Conservation (phyloP, 768 basidiomycete species). For the Naganishia antarctica region DNA sequence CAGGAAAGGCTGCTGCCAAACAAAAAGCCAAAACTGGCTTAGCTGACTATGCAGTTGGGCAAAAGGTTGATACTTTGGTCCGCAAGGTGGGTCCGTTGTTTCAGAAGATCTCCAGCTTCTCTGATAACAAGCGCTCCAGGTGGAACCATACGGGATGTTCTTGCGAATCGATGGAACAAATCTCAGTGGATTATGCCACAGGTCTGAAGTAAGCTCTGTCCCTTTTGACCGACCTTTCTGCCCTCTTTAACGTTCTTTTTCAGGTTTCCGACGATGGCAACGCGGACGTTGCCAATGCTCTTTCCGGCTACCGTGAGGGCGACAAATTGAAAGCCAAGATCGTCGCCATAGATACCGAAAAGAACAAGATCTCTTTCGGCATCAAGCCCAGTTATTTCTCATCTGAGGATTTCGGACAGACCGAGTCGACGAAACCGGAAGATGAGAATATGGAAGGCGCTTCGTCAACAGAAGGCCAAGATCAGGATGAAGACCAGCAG, state of each 20-base stretch:
- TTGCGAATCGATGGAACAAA: slow-evolving; percentile 79
- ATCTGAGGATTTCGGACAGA: slow-evolving; percentile 57
- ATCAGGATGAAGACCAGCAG: slow-evolving; percentile 30
- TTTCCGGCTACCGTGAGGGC: slow-evolving; percentile 77
- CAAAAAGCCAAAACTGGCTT: slow-evolving; percentile 42
- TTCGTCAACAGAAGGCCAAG: slow-evolving; percentile 31
- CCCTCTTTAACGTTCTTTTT: background rate
- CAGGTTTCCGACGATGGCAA: slow-evolving; percentile 74
- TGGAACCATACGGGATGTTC: slow-evolving; percentile 89
- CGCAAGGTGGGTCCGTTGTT: slow-evolving; percentile 53
- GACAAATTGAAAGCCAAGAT: slow-evolving; percentile 79
- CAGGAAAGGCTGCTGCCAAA: slow-evolving; percentile 32
- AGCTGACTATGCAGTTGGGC: slow-evolving; percentile 65
- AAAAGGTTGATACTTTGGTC: slow-evolving; percentile 72
- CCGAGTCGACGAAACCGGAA: slow-evolving; percentile 36
- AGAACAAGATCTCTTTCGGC: slow-evolving; percentile 71
- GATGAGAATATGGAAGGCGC: slow-evolving; percentile 46
- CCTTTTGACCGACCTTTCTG: background rate
- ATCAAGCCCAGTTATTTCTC: slow-evolving; percentile 83
- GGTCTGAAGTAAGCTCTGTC: slow-evolving; percentile 59
- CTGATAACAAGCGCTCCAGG: slow-evolving; percentile 25
- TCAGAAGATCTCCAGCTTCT: background rate
- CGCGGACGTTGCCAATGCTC: slow-evolving; percentile 69
- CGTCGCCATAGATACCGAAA: slow-evolving; percentile 66
- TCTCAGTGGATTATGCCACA: slow-evolving; percentile 86